These are phyloP conservation scores for Auxenochlorella pyrenoidosa DNA, from an alignment of 139 green algal species.

Conservation along the genomic window DNA sequence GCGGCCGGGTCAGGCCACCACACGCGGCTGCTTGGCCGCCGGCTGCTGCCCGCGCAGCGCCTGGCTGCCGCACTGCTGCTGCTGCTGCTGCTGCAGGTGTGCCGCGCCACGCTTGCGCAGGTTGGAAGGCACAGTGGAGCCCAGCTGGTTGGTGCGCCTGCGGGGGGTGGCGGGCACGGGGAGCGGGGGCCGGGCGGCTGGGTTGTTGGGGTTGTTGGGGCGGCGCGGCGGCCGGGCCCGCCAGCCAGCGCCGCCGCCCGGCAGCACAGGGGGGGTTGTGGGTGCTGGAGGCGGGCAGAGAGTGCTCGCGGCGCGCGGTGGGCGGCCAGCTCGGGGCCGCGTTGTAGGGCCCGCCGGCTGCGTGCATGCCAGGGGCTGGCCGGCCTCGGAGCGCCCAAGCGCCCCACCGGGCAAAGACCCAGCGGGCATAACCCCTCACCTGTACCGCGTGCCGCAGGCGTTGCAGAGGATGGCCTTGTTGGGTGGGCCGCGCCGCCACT, in stretches of 20 bases:
- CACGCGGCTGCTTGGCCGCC: slow-evolving; percentile 24
- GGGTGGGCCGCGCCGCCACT: slow-evolving; percentile 69
- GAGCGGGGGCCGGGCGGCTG: too few relatives aligned
- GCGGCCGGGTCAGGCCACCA: neutral
- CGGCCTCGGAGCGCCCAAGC: neutral
- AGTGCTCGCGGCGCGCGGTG: too few relatives aligned
- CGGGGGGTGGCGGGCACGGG: neutral
- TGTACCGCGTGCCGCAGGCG: slow-evolving; percentile 67
- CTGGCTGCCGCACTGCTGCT: slow-evolving; percentile 22
- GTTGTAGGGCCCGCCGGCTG: too few relatives aligned
- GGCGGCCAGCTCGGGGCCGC: too few relatives aligned
- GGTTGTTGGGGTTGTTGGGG: too few relatives aligned
- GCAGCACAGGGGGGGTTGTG: too few relatives aligned
- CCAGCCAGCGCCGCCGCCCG: too few relatives aligned
- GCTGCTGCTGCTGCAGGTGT: slow-evolving; percentile 4
- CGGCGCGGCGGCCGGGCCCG: too few relatives aligned
- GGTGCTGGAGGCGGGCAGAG: too few relatives aligned
- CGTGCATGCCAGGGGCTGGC: too few relatives aligned
- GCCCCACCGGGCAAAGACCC: neutral
- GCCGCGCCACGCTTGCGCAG: slow-evolving; percentile 18
- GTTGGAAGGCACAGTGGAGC: slow-evolving; percentile 9
- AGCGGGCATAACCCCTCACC: neutral
- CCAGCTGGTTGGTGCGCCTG: slow-evolving; percentile 45
- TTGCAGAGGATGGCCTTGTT: slow-evolving; percentile 80
- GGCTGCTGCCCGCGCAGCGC: neutral